Evolutionary conservation across 768 basidiomycete species (phyloP).

Genomic region (Suillus bovinus): DNA sequence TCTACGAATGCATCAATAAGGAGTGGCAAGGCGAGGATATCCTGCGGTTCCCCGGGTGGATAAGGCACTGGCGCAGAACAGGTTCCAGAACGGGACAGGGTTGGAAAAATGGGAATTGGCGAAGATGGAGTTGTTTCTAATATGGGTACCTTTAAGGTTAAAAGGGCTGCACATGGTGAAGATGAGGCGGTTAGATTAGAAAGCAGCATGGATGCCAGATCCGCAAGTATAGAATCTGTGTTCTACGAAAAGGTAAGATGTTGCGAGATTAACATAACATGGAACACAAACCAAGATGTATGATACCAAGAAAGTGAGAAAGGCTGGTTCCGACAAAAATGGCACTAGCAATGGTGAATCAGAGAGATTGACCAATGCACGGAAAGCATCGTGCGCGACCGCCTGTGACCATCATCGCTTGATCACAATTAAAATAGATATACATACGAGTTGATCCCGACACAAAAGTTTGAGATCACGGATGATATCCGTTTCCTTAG

Average conservation of each 20-base stretch:
- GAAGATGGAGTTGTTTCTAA: slow-evolving; percentile 43
- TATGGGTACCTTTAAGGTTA: slow-evolving; percentile 66
- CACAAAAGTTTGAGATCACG: slow-evolving; percentile 85
- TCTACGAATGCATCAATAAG: slow-evolving; percentile 90
- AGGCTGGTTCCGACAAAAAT: slow-evolving; percentile 68
- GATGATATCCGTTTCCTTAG: slow-evolving; percentile 67
- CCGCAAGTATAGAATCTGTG: slow-evolving; percentile 87
- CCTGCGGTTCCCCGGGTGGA: slow-evolving; percentile 51
- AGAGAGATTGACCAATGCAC: slow-evolving; percentile 90
- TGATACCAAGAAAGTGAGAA: slow-evolving; percentile 80
- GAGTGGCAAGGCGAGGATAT: slow-evolving; percentile 70
- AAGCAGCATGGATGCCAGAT: slow-evolving; percentile 94
- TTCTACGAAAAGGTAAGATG: slow-evolving; percentile 50
- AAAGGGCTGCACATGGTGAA: slow-evolving; percentile 59
- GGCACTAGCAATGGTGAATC: slow-evolving; percentile 72
- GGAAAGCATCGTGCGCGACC: slow-evolving; percentile 92
- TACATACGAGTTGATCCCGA: slow-evolving; percentile 77
- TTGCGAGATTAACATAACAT: slow-evolving; percentile 7
- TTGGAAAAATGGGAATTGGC: slow-evolving; percentile 63
- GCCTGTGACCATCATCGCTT: slow-evolving; percentile 45
- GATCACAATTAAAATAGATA: slow-evolving; percentile 14
- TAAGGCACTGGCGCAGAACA: slow-evolving; percentile 74
- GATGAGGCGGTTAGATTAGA: slow-evolving; percentile 89
- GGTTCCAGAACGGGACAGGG: slow-evolving; percentile 79
- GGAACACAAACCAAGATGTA: slow-evolving; percentile 72